Evolutionary conservation across 164 flowering plant genomes (phyloP).

Genomic region (Tetrastigma voinierianum): DNA sequence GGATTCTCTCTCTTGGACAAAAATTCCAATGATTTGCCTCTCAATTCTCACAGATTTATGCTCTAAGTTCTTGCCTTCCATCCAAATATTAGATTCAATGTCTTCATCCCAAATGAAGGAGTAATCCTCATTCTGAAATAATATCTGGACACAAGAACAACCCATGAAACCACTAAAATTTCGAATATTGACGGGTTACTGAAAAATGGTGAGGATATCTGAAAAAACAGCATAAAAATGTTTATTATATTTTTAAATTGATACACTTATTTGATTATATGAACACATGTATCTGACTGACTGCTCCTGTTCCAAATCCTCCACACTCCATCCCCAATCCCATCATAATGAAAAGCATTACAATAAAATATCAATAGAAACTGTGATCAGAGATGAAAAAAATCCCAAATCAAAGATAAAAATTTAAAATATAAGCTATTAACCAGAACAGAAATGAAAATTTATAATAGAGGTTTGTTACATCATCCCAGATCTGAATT

Average conservation of each 20-base stretch:
- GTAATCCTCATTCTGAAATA: constrained; percentile 32
- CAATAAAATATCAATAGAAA: constrained; percentile 29
- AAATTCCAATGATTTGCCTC: no score
- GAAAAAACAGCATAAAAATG: not conserved
- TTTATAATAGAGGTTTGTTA: not conserved
- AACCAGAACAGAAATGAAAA: no score
- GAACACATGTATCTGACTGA: constrained; percentile 36
- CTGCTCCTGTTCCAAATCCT: constrained; percentile 34
- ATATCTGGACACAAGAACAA: constrained; percentile 44
- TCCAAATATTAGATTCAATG: constrained; percentile 34
- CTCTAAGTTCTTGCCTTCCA: constrained; percentile 22
- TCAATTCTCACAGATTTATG: not conserved
- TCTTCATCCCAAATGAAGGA: constrained; percentile 48
- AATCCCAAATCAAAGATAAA: not conserved
- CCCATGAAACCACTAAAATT: constrained; percentile 39
- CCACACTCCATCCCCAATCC: constrained; percentile 41
- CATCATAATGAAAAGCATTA: constrained; percentile 58
- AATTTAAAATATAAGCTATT: not conserved
- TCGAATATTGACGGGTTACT: not conserved
- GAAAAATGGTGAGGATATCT: not conserved
- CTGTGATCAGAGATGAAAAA: constrained; percentile 20
- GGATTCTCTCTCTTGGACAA: no score
- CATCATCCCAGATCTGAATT: constrained; percentile 39
- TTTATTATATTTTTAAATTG: not conserved
- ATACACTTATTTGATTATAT: constrained; percentile 46